These are phyloP conservation scores for Geranomyces michiganensis DNA, from an alignment of 192 early-diverging fungal species.

Conservation along the genomic window DNA sequence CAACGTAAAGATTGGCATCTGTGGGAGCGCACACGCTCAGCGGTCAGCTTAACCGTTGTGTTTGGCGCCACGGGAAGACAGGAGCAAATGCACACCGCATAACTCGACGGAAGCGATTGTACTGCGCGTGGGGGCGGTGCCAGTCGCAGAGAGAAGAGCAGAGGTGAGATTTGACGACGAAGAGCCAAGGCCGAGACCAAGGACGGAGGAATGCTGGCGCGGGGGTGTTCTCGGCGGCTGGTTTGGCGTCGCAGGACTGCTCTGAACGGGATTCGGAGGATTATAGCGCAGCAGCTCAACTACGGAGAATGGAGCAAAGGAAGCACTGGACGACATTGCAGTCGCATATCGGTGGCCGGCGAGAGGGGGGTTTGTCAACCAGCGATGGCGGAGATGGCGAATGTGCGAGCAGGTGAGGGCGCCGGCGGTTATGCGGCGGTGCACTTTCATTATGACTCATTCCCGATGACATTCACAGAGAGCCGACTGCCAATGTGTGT, in stretches of 20 bases:
- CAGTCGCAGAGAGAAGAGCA: background rate
- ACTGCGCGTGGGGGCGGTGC: background rate
- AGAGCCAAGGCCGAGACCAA: constrained; percentile 2
- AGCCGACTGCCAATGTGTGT: too few relatives aligned
- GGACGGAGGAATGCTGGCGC: background rate
- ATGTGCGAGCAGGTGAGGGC: too few relatives aligned
- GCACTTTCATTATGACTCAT: too few relatives aligned
- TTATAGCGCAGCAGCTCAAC: constrained; percentile 4
- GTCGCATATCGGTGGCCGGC: background rate
- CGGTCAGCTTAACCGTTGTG: background rate
- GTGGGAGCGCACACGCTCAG: background rate
- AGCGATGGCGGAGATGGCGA: too few relatives aligned
- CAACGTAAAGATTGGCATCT: constrained; percentile 77
- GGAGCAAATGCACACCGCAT: background rate
- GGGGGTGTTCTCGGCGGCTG: constrained; percentile 3
- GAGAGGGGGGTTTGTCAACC: too few relatives aligned
- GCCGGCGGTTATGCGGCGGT: too few relatives aligned
- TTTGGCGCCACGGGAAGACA: background rate
- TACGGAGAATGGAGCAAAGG: constrained; percentile 3
- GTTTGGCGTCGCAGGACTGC: background rate
- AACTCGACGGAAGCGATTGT: background rate
- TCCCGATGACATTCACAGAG: too few relatives aligned
- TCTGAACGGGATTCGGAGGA: background rate
- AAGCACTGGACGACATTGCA: background rate
- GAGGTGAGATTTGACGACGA: constrained; percentile 5